These are phyloP conservation scores for Aspergillus tanneri DNA, from an alignment of 2,329 filamentous ascomycete species.

Conservation along the genomic window DNA sequence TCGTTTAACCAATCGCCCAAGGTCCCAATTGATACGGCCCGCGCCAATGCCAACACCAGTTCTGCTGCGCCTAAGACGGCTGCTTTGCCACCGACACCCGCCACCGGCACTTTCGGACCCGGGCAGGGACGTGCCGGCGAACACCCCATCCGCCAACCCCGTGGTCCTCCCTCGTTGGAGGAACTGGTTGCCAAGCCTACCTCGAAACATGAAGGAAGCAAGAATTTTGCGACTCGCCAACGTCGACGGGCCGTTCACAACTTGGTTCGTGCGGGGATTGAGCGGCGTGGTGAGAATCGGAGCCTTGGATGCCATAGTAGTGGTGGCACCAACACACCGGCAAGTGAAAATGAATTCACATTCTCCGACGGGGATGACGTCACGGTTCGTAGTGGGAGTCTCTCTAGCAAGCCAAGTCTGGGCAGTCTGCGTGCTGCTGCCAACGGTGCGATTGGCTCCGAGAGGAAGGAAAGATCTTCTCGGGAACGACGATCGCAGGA, in stretches of 20 bases:
- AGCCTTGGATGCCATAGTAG: constrained; percentile 64
- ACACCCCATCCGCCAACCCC: constrained; percentile 89
- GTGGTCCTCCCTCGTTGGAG: constrained; percentile 85
- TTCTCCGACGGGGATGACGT: constrained; percentile 76
- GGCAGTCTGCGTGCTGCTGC: constrained; percentile 74
- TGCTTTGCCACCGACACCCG: constrained; percentile 74
- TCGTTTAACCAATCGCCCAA: constrained; percentile 62
- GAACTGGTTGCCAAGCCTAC: constrained; percentile 89
- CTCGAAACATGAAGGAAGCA: constrained; percentile 87
- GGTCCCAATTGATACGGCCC: constrained; percentile 45
- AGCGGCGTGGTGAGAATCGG: constrained; percentile 71
- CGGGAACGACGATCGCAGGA: constrained; percentile 56
- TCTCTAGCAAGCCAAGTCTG: constrained; percentile 71
- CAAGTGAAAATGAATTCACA: constrained; percentile 73
- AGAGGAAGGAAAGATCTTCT: constrained; percentile 70
- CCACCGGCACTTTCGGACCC: constrained; percentile 84
- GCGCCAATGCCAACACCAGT: constrained; percentile 55
- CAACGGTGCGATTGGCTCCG: constrained; percentile 83
- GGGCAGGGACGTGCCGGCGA: constrained; percentile 91
- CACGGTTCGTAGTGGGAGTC: constrained; percentile 72
- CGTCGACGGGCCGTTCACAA: constrained; percentile 90
- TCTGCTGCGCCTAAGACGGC: constrained; percentile 71
- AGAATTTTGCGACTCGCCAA: constrained; percentile 94
- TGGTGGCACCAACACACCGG: constrained; percentile 79
- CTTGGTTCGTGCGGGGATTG: constrained; percentile 83